These are phyloP conservation scores for Mortierella alpina DNA, from an alignment of 192 early-diverging fungal genomes.

Conservation along the genomic window DNA sequence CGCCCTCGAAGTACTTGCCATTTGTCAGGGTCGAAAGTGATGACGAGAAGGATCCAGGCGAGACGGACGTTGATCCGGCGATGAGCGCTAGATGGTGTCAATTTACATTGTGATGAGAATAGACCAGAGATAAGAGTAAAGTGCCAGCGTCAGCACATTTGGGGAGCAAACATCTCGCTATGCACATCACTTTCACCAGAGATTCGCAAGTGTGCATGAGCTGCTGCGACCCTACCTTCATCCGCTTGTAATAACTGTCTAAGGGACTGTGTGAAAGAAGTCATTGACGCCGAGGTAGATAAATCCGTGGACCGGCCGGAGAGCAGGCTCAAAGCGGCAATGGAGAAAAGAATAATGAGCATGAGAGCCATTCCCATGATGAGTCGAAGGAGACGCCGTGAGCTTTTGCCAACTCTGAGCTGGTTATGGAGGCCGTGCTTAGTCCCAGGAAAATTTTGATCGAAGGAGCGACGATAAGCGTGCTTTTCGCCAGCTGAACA, in stretches of 20 bases:
- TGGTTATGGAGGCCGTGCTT: too few species aligned
- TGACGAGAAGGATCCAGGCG: neutral
- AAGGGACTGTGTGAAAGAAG: too few species aligned
- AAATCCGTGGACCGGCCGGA: neutral
- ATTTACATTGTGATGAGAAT: neutral
- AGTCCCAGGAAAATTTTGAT: too few species aligned
- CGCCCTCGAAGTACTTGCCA: neutral
- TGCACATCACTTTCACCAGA: too few species aligned
- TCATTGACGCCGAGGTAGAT: neutral
- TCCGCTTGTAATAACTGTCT: neutral
- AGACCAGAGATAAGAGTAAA: too few species aligned
- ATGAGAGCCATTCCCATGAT: neutral
- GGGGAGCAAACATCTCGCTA: too few species aligned
- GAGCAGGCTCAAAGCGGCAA: conserved; percentile 12
- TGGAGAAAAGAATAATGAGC: conserved; percentile 17
- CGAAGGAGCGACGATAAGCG: too few species aligned
- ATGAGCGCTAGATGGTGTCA: neutral
- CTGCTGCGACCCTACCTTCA: too few species aligned
- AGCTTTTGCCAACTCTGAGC: neutral
- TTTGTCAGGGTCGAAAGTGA: neutral
- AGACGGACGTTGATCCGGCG: neutral
- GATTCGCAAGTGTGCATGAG: too few species aligned
- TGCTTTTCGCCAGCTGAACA: too few species aligned
- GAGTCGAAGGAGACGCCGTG: neutral
- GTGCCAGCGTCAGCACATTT: too few species aligned